These are phyloP conservation scores for Polychaeton citri DNA, from an alignment of 2,329 filamentous ascomycete species.

Conservation along the genomic window DNA sequence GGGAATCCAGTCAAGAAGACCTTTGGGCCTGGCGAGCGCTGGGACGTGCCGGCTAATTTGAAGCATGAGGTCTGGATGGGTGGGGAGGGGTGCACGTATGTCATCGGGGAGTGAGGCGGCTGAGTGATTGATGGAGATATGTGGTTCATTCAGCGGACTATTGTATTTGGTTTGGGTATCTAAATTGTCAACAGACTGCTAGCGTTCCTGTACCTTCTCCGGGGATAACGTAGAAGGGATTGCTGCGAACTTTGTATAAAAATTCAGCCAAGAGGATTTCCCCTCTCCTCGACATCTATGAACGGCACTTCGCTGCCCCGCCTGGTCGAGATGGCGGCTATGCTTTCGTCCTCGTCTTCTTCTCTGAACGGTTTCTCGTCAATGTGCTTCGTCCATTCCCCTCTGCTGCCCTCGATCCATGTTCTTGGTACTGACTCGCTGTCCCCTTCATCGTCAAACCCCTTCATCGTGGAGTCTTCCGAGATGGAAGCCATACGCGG, in stretches of 20 bases:
- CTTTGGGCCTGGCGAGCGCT: conserved; percentile 43
- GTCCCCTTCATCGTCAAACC: conserved; percentile 2
- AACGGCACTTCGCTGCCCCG: conserved; percentile 9
- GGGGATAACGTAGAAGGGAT: too few species aligned
- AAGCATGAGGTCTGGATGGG: conserved; percentile 58
- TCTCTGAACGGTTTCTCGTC: not conserved
- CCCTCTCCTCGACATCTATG: conserved; percentile 17
- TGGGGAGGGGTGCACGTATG: conserved; percentile 50
- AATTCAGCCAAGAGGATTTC: conserved; percentile 17
- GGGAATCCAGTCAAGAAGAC: conserved; percentile 39
- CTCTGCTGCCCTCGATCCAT: not conserved
- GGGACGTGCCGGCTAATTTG: conserved; percentile 50
- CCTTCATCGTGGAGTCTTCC: conserved; percentile 1
- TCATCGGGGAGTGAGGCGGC: conserved; percentile 39
- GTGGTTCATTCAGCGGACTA: too few species aligned
- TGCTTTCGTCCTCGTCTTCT: not conserved
- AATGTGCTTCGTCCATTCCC: conserved; percentile 1
- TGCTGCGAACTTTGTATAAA: too few species aligned
- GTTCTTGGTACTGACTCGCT: too few species aligned
- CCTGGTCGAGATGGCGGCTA: not conserved
- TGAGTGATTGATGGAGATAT: not conserved
- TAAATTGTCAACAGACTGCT: too few species aligned
- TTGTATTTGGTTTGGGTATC: too few species aligned
- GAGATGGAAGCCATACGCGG: not conserved
- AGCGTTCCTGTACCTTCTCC: too few species aligned